These are phyloP conservation scores for Aspergillus neoniger DNA, from an alignment of 2,329 filamentous ascomycete species.

Conservation along the genomic window DNA sequence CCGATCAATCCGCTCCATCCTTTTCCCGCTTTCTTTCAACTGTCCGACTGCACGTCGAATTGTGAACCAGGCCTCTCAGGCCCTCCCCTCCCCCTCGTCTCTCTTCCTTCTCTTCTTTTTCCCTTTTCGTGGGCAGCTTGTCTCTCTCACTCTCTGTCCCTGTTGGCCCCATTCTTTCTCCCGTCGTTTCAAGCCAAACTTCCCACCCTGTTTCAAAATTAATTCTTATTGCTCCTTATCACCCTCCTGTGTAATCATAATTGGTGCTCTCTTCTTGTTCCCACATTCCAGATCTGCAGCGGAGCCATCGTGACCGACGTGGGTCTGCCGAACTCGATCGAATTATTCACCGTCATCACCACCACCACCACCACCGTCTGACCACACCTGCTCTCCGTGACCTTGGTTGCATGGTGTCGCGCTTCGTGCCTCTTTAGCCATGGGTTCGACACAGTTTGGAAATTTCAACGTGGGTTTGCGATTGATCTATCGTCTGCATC, in stretches of 20 bases:
- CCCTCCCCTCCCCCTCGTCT: not conserved
- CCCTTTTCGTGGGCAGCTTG: not conserved
- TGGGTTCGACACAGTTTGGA: conserved; percentile 59
- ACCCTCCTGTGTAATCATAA: conserved; percentile 8
- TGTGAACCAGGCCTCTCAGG: conserved; percentile 12
- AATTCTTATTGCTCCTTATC: not conserved
- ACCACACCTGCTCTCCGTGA: conserved; percentile 8
- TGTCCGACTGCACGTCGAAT: conserved; percentile 11
- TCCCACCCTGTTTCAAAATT: not conserved
- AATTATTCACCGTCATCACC: conserved; percentile 13
- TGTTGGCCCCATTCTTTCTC: not conserved
- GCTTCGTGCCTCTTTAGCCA: conserved; percentile 29
- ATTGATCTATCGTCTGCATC: not conserved
- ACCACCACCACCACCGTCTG: conserved; percentile 9
- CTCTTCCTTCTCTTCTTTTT: not conserved
- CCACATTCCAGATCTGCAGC: conserved; percentile 23
- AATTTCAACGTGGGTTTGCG: conserved; percentile 56
- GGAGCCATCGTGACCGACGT: conserved; percentile 28
- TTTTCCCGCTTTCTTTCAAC: not conserved
- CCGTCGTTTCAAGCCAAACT: not conserved
- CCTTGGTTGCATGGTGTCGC: conserved; percentile 18
- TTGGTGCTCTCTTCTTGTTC: not conserved
- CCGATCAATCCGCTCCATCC: not conserved
- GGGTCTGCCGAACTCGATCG: conserved; percentile 27
- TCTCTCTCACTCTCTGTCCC: not conserved